These are phyloP conservation scores for Lavandula angustifolia DNA, from an alignment of 257 asterid genomes.

Conservation along the genomic window DNA sequence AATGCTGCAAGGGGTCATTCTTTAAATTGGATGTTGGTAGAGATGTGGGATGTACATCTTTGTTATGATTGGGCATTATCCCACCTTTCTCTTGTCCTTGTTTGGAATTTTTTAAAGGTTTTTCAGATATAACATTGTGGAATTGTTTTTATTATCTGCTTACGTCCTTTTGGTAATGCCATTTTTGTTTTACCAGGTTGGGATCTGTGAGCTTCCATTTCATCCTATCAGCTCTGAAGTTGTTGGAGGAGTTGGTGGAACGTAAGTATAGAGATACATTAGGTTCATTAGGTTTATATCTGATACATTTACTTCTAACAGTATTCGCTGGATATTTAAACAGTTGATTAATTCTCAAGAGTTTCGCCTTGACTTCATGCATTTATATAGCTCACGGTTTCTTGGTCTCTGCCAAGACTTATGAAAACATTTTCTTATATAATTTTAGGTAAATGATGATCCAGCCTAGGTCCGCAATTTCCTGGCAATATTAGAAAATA, in stretches of 20 bases:
- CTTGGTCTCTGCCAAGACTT: not conserved
- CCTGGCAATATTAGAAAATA: not conserved
- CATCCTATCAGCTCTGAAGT: conserved; percentile 35
- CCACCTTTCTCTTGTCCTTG: not conserved
- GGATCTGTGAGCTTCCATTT: conserved; percentile 36
- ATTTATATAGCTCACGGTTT: not conserved
- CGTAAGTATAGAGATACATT: conserved; percentile 19
- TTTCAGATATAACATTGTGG: not conserved
- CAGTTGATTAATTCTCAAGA: not conserved
- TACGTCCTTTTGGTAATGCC: not conserved
- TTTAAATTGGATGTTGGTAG: not conserved
- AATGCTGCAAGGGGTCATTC: not conserved
- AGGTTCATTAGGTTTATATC: not conserved
- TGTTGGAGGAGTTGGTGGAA: conserved; percentile 39
- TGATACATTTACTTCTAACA: conserved; percentile 10
- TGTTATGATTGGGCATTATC: not conserved
- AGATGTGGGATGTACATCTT: conserved; percentile 1
- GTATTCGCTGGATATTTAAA: not conserved
- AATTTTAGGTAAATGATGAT: not conserved
- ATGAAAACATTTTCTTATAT: no score
- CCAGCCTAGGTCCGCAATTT: not conserved
- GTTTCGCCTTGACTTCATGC: not conserved
- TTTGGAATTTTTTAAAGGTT: not conserved
- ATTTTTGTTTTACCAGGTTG: conserved; percentile 28
- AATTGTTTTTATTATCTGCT: not conserved